Base-by-base conservation (phyloP, 2,329 filamentous ascomycete genomes). In the Xylariomycetidae sp. region DNA sequence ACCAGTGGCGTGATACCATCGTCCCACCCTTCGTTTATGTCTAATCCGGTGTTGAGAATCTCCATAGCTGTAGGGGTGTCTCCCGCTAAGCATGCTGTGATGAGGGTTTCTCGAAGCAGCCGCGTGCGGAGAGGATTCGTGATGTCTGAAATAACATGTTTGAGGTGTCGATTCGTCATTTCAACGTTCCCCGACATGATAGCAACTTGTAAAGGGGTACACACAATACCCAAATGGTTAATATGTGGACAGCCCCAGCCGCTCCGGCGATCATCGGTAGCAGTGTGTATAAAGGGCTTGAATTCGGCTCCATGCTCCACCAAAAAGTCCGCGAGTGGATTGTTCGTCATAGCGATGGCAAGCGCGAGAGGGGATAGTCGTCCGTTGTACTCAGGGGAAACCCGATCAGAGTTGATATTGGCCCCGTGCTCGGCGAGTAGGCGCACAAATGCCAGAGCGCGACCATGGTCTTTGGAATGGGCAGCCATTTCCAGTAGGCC, bases 161-260 rank as follows among this genome's bases (percentile, higher is more conserved):
- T 5, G 17, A 40, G 34, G 9, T 37, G 30, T 10, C 11, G 6
- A 16, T 37, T 12, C 12, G 10, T 16, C 30, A 34, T 34, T 28
- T n/a, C n/a, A 4, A 9, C 25, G 15, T 40, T 34, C 11, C 18
- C 23, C 15, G 30, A 30, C 27, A 28, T 6, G 16, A 37, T 31
- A 25, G 37, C 37, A 5, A 37, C 16, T 15, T 40, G 30, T 16
- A 40, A 27, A n/a, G 30, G 12, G n/a, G 38, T 40, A 19, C 19
- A 29, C 2, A 25, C 14, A 18, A 29, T n/a, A n/a, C n/a, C n/a
- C n/a, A n/a, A n/a, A n/a, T n/a, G n/a, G n/a, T n/a, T n/a, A n/a
- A n/a, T n/a, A n/a, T n/a, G n/a, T n/a, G n/a, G n/a, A n/a, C n/a
- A n/a, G n/a, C n/a, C n/a, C n/a, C n/a, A n/a, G n/a, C n/a, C n/a